Evolutionary conservation across 2,329 filamentous ascomycete genomes (phyloP).

Genomic region (Pseudogymnoascus sp.): DNA sequence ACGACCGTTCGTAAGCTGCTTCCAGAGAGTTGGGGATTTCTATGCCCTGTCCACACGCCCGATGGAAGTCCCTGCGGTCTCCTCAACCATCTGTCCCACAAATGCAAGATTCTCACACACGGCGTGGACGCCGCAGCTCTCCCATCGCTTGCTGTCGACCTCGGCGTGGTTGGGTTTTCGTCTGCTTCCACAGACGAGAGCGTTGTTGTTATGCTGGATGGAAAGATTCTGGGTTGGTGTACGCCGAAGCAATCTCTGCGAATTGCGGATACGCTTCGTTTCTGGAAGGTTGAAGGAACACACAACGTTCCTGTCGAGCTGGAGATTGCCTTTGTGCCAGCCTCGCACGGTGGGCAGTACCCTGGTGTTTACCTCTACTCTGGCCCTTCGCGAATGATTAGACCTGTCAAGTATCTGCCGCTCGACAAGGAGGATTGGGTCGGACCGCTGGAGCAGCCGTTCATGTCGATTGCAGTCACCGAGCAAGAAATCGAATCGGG

Average conservation of each 20-base stretch:
- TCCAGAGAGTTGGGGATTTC: conserved; percentile 95
- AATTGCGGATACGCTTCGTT: conserved; percentile 78
- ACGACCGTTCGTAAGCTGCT: conserved; percentile 92
- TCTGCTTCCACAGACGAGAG: conserved; percentile 75
- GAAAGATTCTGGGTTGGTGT: conserved; percentile 83
- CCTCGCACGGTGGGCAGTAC: conserved; percentile 85
- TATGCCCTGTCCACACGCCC: conserved; percentile 95
- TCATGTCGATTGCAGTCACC: conserved; percentile 95
- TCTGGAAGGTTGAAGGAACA: conserved; percentile 89
- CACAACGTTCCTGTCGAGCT: conserved; percentile 74
- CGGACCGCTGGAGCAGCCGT: conserved; percentile 90
- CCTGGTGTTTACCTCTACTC: conserved; percentile 93
- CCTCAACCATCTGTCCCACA: conserved; percentile 90
- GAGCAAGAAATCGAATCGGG: conserved; percentile 81
- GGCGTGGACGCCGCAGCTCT: conserved; percentile 66
- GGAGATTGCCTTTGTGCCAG: conserved; percentile 86
- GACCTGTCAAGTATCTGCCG: conserved; percentile 86
- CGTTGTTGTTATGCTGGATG: conserved; percentile 84
- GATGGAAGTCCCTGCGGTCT: conserved; percentile 93
- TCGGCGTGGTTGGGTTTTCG: conserved; percentile 69
- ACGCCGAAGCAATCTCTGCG: conserved; percentile 71
- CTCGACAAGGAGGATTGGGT: conserved; percentile 80
- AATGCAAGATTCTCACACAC: conserved; percentile 79
- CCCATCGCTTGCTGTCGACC: conserved; percentile 63
- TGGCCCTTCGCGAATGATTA: conserved; percentile 73